A percentile compares a stretch with the other conserved stretches of the same genome.
Conservation (phyloP, 306 rosid species). For the Arachis stenosperma region DNA sequence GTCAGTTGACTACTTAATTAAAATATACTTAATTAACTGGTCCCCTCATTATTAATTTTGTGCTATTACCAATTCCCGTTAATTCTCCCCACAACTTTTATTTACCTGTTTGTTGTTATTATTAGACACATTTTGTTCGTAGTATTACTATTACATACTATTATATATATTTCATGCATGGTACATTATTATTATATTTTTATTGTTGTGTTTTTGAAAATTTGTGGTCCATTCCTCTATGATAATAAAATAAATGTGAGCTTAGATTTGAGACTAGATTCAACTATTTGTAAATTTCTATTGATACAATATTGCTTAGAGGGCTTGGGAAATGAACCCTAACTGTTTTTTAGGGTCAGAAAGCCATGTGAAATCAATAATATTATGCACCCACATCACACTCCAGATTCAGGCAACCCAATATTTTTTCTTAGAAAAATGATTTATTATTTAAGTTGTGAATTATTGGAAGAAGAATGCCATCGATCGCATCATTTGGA, state of each 20-base stretch:
- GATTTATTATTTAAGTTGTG: conserved; percentile 32
- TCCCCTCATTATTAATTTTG: not conserved
- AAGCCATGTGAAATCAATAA: conserved; percentile 49
- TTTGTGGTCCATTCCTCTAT: conserved; percentile 3
- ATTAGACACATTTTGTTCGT: too few relatives aligned
- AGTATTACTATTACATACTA: not conserved
- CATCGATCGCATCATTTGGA: conserved; percentile 37
- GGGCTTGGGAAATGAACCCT: conserved; percentile 45
- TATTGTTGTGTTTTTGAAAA: conserved; percentile 13
- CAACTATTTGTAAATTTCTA: conserved; percentile 23
- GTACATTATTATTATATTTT: not conserved
- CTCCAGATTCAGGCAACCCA: conserved; percentile 37
- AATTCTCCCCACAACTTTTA: not conserved
- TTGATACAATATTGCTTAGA: not conserved
- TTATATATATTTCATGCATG: not conserved
- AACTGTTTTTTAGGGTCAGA: conserved; percentile 37
- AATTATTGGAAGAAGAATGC: conserved; percentile 45
- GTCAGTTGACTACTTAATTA: not conserved
- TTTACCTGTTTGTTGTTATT: too few relatives aligned
- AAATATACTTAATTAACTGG: not conserved
- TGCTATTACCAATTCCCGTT: not conserved
- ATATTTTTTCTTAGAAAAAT: not conserved
- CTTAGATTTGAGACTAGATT: conserved; percentile 29
- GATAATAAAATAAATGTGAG: conserved; percentile 24
- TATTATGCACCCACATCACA: not conserved